Evolutionary conservation across 805 yeast genomes (phyloP).

Genomic region (Isabelozyma gotoi): DNA sequence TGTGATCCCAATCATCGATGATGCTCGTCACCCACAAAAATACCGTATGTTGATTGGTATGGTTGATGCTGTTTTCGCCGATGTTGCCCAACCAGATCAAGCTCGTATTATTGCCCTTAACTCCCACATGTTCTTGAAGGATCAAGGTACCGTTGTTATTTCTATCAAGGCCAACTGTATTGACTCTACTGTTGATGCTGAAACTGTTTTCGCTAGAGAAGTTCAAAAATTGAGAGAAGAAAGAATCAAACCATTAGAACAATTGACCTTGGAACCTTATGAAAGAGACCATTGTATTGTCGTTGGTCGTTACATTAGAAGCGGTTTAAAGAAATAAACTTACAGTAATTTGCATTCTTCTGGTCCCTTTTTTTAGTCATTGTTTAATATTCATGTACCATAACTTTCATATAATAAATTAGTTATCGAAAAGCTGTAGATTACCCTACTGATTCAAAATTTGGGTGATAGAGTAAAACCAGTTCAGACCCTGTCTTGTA

Average conservation of each 20-base stretch:
- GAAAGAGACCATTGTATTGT: slow-evolving; percentile 99
- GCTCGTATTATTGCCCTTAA: slow-evolving; percentile 99
- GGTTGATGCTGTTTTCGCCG: slow-evolving; percentile 99
- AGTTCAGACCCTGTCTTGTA: no score
- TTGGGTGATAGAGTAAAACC: no score
- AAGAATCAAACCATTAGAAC: slow-evolving; percentile 97
- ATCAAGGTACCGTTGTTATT: slow-evolving; percentile 97
- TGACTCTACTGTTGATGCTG: slow-evolving; percentile 99
- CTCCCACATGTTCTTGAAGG: slow-evolving; percentile 97
- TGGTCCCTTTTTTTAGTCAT: neutral
- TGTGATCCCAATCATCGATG: slow-evolving; percentile 97
- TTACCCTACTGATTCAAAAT: no score
- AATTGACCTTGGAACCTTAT: slow-evolving; percentile 97
- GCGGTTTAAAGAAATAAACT: slow-evolving; percentile 58
- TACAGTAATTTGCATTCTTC: neutral
- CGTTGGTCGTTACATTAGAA: slow-evolving; percentile 93
- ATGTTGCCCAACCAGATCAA: slow-evolving; percentile 99
- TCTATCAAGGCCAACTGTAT: slow-evolving; percentile 99
- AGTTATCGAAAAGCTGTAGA: neutral
- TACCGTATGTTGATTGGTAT: slow-evolving; percentile 98
- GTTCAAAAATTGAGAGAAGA: slow-evolving; percentile 98
- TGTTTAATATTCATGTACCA: neutral
- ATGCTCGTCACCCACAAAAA: slow-evolving; percentile 99
- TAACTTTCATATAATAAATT: no score
- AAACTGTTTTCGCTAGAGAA: slow-evolving; percentile 98